Conservation (phyloP, 2,329 filamentous ascomycete genomes). For the Emmonsiellopsis sp. region DNA sequence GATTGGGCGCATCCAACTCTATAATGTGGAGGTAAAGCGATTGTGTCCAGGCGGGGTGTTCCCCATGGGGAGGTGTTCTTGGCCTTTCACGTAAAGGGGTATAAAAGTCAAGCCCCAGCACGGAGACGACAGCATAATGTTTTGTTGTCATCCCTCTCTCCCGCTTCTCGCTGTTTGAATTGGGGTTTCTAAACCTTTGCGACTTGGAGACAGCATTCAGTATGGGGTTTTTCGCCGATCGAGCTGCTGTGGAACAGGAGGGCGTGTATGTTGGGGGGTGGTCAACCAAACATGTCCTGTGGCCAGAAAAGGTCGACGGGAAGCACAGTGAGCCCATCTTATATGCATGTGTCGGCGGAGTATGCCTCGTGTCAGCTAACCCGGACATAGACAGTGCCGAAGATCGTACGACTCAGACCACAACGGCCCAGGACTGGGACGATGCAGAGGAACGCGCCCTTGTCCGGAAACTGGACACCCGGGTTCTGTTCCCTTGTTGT, state of each 20-base stretch:
- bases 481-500: background rate
- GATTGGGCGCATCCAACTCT: too few species aligned
- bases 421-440: background rate
- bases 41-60: too few species aligned
- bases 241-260: background rate
- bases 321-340: background rate
- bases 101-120: too few species aligned
- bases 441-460: background rate
- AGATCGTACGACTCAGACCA: background rate
- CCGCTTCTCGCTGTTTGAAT: too few species aligned
- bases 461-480: background rate
- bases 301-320: background rate
- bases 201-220: background rate
- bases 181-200: too few species aligned
- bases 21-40: too few species aligned
- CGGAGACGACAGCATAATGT: too few species aligned
- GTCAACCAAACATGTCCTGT: background rate
- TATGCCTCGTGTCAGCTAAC: background rate
- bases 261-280: background rate
- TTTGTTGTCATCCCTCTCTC: too few species aligned
- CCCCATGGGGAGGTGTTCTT: too few species aligned
- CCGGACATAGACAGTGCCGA: background rate
- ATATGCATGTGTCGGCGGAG: background rate
- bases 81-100: too few species aligned
- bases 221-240: background rate